phyloP scores from a whole-genome alignment of 192 early-diverging fungal genomes.

The Lunasporangiospora selenospora region DNA sequence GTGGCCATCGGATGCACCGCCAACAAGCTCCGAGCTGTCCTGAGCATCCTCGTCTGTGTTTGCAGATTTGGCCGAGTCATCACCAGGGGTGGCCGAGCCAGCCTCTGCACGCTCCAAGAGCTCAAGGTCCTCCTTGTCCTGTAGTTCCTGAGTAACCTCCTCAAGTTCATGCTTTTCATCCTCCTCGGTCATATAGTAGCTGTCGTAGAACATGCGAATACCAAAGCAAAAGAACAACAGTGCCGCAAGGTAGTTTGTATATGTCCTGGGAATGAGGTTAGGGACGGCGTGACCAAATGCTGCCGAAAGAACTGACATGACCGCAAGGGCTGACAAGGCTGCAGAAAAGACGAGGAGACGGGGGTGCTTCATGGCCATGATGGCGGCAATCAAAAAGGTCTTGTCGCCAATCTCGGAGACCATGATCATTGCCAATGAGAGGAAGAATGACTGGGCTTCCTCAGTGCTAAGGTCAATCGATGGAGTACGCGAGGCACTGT shows the following conservation, averaged over 20 bases:
- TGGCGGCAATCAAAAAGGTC: constrained; percentile 98
- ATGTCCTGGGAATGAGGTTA: constrained; percentile 83
- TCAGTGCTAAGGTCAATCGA: constrained; percentile 35
- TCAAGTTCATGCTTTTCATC: constrained; percentile 91
- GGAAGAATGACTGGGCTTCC: constrained; percentile 55
- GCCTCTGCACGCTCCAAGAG: constrained; percentile 64
- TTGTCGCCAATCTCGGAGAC: constrained; percentile 99
- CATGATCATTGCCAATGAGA: constrained; percentile 87
- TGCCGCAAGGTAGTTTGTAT: constrained; percentile 86
- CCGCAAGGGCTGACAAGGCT: constrained; percentile 81
- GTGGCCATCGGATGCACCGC: not conserved
- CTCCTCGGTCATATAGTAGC: constrained; percentile 83
- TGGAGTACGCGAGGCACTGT: too few species aligned
- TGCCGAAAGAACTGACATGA: constrained; percentile 98
- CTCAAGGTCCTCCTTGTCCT: constrained; percentile 73
- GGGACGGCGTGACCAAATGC: constrained; percentile 90
- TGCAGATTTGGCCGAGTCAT: constrained; percentile 5
- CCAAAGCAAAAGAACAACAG: constrained; percentile 95
- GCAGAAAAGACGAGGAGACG: constrained; percentile 91
- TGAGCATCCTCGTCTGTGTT: constrained; percentile 27
- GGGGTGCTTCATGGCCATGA: constrained; percentile 98
- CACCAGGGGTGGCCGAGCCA: constrained; percentile 51
- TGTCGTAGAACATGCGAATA: constrained; percentile 85
- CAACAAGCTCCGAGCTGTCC: constrained; percentile 21
- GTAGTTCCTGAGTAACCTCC: constrained; percentile 89